These are phyloP conservation scores for Parachlorella kessleri DNA, from an alignment of 139 green algal species.

Conservation along the genomic window DNA sequence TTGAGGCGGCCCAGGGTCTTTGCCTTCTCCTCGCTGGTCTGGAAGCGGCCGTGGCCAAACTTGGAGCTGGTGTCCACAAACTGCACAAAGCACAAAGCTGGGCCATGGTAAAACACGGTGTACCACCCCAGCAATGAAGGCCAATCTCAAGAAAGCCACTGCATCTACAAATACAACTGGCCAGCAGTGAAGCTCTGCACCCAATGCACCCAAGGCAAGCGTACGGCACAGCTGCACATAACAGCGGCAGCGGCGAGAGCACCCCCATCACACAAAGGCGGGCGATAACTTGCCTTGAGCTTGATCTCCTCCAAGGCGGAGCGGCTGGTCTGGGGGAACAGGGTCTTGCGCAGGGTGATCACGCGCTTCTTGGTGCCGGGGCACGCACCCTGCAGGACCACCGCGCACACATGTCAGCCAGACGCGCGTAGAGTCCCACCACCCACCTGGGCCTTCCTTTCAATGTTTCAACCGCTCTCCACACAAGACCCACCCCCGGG, in stretches of 20 bases:
- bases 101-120: too few relatives aligned
- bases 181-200: background rate
- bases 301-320: constrained; percentile 94
- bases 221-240: too few relatives aligned
- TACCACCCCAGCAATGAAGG: too few relatives aligned
- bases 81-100: background rate
- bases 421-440: too few relatives aligned
- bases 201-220: too few relatives aligned
- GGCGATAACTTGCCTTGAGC: constrained; percentile 76
- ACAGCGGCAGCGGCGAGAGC: background rate
- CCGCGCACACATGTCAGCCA: too few relatives aligned
- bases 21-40: constrained; percentile 94
- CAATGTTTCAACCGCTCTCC: too few relatives aligned
- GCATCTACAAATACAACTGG: background rate
- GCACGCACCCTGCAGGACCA: constrained; percentile 61
- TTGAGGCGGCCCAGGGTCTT: constrained; percentile 69
- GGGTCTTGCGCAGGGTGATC: constrained; percentile 93
- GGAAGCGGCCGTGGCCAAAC: constrained; percentile 99
- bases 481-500: too few relatives aligned
- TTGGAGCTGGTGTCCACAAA: constrained; percentile 67
- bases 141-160: background rate
- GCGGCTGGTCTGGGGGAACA: constrained; percentile 92
- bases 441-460: too few relatives aligned
- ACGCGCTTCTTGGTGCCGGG: constrained; percentile 95
- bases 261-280: background rate